Percentiles rank a stretch among this genome's conserved stretches.
Evolutionary conservation across 805 yeast species (phyloP).

Genomic region (Ogataea angusta): DNA sequence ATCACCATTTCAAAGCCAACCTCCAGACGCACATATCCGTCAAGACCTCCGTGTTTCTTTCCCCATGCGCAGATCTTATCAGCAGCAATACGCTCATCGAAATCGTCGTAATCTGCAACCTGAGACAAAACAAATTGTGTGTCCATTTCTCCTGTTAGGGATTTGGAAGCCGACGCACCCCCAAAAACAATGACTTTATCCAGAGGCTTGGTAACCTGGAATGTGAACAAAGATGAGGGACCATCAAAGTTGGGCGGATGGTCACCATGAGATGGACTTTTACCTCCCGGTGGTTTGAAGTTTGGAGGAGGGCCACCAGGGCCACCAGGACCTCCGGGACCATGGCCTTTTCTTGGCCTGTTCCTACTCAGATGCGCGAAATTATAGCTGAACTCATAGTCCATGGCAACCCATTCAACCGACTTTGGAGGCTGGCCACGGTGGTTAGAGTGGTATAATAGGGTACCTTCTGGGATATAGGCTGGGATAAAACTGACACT

Average conservation of each 20-base stretch:
- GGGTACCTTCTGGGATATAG: slow-evolving; percentile 54
- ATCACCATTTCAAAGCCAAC: slow-evolving; percentile 59
- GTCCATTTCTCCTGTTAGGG: slow-evolving; percentile 58
- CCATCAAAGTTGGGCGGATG: slow-evolving; percentile 9
- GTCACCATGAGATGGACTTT: slow-evolving; percentile 8
- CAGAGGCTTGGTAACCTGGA: slow-evolving; percentile 45
- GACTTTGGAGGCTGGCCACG: slow-evolving; percentile 39
- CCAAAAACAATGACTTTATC: slow-evolving; percentile 51
- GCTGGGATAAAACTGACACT: slow-evolving; percentile 62
- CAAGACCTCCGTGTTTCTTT: slow-evolving; percentile 42
- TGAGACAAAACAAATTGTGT: slow-evolving; percentile 45
- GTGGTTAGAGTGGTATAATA: slow-evolving; percentile 51
- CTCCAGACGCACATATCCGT: slow-evolving; percentile 58
- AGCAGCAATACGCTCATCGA: slow-evolving; percentile 46
- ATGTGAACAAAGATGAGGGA: slow-evolving; percentile 39
- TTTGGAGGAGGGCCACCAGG: not conserved
- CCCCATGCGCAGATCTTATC: slow-evolving; percentile 56
- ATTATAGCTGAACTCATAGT: slow-evolving; percentile 54
- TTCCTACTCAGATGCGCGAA: slow-evolving; percentile 35
- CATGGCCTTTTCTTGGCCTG: slow-evolving; percentile 2
- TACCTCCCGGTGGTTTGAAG: not conserved
- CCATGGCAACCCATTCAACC: slow-evolving; percentile 65
- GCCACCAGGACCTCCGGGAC: slow-evolving; percentile 10
- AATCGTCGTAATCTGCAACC: slow-evolving; percentile 27
- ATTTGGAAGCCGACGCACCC: slow-evolving; percentile 69